Conservation (phyloP, 2,329 filamentous ascomycete species). For the Aspergillus chevalieri region DNA sequence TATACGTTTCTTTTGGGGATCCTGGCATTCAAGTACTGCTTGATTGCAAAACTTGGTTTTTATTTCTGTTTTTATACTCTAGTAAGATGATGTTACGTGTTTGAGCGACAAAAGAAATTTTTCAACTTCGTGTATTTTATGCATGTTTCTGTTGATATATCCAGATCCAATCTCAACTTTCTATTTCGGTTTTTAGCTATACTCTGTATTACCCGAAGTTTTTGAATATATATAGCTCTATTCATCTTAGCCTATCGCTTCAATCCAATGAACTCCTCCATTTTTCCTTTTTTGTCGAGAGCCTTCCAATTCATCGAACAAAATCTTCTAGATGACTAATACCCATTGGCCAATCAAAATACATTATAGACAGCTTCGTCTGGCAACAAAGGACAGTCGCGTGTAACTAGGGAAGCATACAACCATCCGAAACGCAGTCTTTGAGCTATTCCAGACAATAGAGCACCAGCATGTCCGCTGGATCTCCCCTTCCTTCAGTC, state of each 20-base stretch:
- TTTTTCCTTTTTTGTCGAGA: background rate
- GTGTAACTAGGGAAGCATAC: too few relatives aligned
- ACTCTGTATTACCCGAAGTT: background rate
- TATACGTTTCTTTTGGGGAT: conserved; percentile 25
- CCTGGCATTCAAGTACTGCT: conserved; percentile 9
- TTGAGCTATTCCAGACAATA: background rate
- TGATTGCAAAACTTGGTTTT: conserved; percentile 5
- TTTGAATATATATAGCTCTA: too few relatives aligned
- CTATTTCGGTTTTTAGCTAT: background rate
- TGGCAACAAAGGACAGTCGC: too few relatives aligned
- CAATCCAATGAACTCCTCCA: background rate
- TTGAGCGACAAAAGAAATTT: conserved; percentile 25
- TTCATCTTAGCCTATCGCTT: too few relatives aligned
- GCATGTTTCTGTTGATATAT: conserved; percentile 7
- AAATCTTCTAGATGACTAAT: background rate
- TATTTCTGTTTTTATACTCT: conserved; percentile 8
- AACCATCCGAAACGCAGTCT: background rate
- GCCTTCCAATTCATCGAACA: background rate
- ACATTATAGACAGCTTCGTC: too few relatives aligned
- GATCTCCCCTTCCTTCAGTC: conserved; percentile 11
- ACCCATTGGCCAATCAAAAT: background rate
- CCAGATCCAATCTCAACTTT: background rate
- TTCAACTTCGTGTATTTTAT: conserved; percentile 4
- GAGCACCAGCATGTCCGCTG: conserved; percentile 16
- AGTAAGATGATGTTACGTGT: conserved; percentile 19